A percentile compares a stretch with the other conserved stretches of the same genome.
These are phyloP conservation scores for Epichloe gansuensis DNA, from an alignment of 2,329 filamentous ascomycete species.

Conservation along the genomic window DNA sequence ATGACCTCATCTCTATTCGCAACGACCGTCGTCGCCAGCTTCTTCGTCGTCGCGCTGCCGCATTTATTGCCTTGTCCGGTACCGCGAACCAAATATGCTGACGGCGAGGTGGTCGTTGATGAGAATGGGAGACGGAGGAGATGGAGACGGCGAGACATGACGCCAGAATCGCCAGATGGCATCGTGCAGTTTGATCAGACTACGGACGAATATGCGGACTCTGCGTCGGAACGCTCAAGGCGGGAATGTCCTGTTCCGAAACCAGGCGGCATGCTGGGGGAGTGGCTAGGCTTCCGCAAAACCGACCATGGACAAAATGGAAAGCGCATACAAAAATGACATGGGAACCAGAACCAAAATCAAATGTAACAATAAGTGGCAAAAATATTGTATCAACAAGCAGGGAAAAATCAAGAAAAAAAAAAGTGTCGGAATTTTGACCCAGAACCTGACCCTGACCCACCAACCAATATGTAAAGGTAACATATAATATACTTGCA, in stretches of 20 bases:
- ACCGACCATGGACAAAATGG: slow-evolving; percentile 11
- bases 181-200: slow-evolving; percentile 35
- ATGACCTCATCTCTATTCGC: slow-evolving; percentile 92
- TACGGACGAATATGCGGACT: slow-evolving; percentile 22
- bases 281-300: slow-evolving; percentile 57
- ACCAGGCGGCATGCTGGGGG: slow-evolving; percentile 64
- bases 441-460: too few relatives aligned
- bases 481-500: too few relatives aligned
- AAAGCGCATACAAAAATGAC: slow-evolving; percentile 14
- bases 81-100: slow-evolving; percentile 60
- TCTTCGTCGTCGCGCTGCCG: slow-evolving; percentile 82
- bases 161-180: slow-evolving; percentile 29
- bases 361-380: background rate
- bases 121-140: slow-evolving; percentile 32
- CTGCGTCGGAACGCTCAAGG: slow-evolving; percentile 29
- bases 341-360: background rate
- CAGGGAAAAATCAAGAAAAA: background rate
- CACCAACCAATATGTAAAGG: too few relatives aligned
- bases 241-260: slow-evolving; percentile 90
- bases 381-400: background rate
- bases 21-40: slow-evolving; percentile 77
- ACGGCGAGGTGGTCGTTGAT: slow-evolving; percentile 42
- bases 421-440: background rate
- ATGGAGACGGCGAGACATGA: slow-evolving; percentile 25
- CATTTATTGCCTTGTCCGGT: slow-evolving; percentile 87